Base-by-base conservation (phyloP, 805 yeast species). In the Metschnikowia lunata region DNA sequence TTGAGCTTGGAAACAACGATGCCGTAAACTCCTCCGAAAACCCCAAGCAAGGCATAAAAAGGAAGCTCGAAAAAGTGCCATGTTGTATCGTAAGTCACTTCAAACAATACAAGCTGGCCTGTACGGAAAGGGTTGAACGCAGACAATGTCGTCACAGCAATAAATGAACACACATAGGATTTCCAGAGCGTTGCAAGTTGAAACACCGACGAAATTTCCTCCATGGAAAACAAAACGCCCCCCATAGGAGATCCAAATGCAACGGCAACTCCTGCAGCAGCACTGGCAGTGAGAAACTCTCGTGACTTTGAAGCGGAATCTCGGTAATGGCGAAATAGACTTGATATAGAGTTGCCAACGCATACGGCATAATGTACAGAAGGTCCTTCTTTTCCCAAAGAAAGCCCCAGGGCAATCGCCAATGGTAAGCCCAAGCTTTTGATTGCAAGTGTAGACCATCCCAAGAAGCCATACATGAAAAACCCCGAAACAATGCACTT, bases 251-350 rank as follows among this genome's bases (percentile, higher is more conserved):
- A 80, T 0, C 96, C 98, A 70, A 93, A 93, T 0, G 98, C 99
- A 8, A 93, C 98, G 0, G 98, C 98, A 8, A 93, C 98, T 42
- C 99, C 99, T 1, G 99, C 96, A 3, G 97, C 98, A 8, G 97
- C 78, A 4, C 96, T 84, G 0, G 99, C 97, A 0, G 91, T 82
- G 42, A 93, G 66, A 42, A 84, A 78, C 49, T 85, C 90, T 26
- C 80, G 54, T 9, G 67, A 65, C 43, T 59, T 74, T 6, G 72
- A 61, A 9, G 78, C 76, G 15, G 77, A 71, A 40, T 63, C 64
- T n/a, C 66, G 61, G 52, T 75, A 78, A 46, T 63, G 61, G 18
- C 58, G 57, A 45, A 83, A 72, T 36, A 80, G 60, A 32, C 75
- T 74, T 0, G 93, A 82, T 10, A 88, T 68, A n/a, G 81, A 76